Percentiles rank a stretch among this genome's conserved stretches.
phyloP scores from a whole-genome alignment of 345 rosid species.

The Odontarrhena argentea region DNA sequence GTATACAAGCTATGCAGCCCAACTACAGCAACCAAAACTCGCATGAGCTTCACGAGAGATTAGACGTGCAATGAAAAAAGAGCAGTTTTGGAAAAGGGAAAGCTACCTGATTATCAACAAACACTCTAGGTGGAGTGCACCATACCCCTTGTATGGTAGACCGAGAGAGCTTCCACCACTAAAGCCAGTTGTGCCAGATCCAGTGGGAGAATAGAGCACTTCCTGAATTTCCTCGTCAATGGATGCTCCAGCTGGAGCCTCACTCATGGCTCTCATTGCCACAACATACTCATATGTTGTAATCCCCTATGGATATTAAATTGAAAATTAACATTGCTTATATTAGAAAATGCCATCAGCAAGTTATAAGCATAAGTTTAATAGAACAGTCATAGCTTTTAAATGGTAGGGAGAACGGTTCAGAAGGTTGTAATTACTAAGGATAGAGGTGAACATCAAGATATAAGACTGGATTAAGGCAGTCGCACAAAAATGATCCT shows the following conservation, averaged over 20 bases:
- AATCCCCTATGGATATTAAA: constrained; percentile 56
- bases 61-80: constrained; percentile 5
- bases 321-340: constrained; percentile 14
- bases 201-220: constrained; percentile 74
- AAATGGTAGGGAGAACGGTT: background rate
- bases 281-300: constrained; percentile 91
- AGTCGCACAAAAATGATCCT: constrained; percentile 9
- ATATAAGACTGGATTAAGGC: background rate
- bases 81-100: constrained; percentile 14
- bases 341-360: constrained; percentile 15
- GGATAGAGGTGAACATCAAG: constrained; percentile 14
- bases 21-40: constrained; percentile 7
- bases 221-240: constrained; percentile 67
- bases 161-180: constrained; percentile 94
- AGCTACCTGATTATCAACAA: constrained; percentile 87
- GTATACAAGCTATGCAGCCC: constrained; percentile 1
- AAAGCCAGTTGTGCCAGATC: constrained; percentile 84
- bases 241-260: constrained; percentile 76
- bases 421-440: background rate
- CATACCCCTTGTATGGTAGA: constrained; percentile 77
- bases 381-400: constrained; percentile 9
- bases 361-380: constrained; percentile 3
- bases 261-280: constrained; percentile 94
- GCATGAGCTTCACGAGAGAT: background rate
- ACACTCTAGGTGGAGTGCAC: constrained; percentile 97